Evolutionary conservation across 2,329 filamentous ascomycete species (phyloP), one percentile per base, ranked within the genome.

Genomic region (Mollisiaceae sp.): DNA sequence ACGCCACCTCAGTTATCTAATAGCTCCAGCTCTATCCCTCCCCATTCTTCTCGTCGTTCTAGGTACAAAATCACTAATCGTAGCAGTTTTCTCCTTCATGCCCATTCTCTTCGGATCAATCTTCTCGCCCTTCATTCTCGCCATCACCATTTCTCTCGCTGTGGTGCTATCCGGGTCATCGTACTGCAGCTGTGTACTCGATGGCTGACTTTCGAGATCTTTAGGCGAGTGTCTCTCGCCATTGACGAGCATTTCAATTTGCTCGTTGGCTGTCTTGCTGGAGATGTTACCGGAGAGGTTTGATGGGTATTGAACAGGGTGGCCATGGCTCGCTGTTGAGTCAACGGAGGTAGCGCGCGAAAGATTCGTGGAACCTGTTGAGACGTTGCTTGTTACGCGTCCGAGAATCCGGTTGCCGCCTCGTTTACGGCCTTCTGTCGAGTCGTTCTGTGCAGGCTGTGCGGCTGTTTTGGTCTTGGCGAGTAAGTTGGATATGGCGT

Each of bases 341-440:
- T 82, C 82, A 18, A 77, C 78, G 62, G 83, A 76, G 9, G 73
- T 74, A 6, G 74, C 74, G 8, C 71, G 69, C 1, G 75, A 75
- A 22, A 67, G 82, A 54, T 76, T 79, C 60, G 77, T 82, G 14
- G 83, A 86, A 5, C 79, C 78, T 0, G 81, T 82, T 2, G 85
- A 88, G 2, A 80, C 81, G 71, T 87, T 88, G 76, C 85, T 87
- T 35, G 84, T 76, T 2, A 85, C 86, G 12, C 86, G 83, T 5
- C 86, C 86, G 2, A 89, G 77, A 63, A 89, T 83, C 47, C 66
- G 67, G 52, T 66, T 68, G 36, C 60, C 62, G 61, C 69, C 69
- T 65, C 65, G 71, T 64, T 69, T 69, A 20, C 73, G 67, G 11
- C 59, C 62, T 45, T 81, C 78, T 3, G 65, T 14, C 6, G 60